A percentile compares a stretch with the other conserved stretches of the same genome.
Evolutionary conservation across 148 eudicot genomes (phyloP).

Genomic region (Cornus suecica): DNA sequence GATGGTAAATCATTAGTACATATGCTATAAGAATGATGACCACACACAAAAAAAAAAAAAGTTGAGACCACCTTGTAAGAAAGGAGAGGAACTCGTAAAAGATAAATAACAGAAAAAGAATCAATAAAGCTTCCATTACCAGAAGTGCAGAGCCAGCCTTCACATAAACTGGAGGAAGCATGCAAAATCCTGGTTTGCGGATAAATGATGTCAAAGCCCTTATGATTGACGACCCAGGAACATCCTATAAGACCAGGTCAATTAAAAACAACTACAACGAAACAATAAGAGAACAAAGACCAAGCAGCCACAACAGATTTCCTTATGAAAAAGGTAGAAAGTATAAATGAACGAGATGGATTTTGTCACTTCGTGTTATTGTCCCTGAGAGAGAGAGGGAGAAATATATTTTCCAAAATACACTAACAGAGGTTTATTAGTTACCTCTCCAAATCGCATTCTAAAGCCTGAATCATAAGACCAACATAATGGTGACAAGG

Average conservation of each 20-base stretch:
- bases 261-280: not conserved
- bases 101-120: not conserved
- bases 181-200: slow-evolving; percentile 52
- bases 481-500: too few species aligned
- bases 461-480: too few species aligned
- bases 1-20: slow-evolving; percentile 10
- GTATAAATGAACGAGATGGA: not conserved
- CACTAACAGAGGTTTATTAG: too few species aligned
- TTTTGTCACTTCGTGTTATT: not conserved
- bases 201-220: slow-evolving; percentile 52
- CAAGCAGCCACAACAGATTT: not conserved
- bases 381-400: not conserved
- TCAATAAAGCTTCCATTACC: slow-evolving; percentile 37
- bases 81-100: not conserved
- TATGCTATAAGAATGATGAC: not conserved
- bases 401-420: too few species aligned
- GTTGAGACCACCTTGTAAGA: not conserved
- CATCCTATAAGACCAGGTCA: slow-evolving; percentile 42
- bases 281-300: not conserved
- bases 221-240: slow-evolving; percentile 61
- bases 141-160: slow-evolving; percentile 72
- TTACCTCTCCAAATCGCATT: too few species aligned
- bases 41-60: not conserved
- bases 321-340: not conserved
- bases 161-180: slow-evolving; percentile 65